Conservation (phyloP, 2,329 filamentous ascomycete species). For the Paramyrothecium sp. region DNA sequence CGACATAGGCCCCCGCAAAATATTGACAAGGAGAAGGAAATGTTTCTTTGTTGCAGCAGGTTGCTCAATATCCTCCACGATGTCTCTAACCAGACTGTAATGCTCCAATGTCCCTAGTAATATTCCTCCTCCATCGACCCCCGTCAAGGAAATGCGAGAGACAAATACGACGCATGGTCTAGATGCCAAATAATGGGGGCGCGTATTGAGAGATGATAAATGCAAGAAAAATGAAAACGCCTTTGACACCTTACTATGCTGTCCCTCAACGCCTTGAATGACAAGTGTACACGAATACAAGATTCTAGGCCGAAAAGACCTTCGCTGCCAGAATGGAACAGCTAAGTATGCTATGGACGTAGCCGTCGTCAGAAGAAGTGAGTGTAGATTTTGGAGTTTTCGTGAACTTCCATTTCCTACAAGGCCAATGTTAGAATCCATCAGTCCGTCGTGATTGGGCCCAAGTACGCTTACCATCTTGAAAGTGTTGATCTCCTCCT, state of each 20-base stretch:
- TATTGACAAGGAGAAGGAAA: background rate
- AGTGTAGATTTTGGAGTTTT: constrained; percentile 98
- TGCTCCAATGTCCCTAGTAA: background rate
- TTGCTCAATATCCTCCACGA: background rate
- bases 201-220: constrained; percentile 13
- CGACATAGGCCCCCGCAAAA: background rate
- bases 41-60: background rate
- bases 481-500: constrained; percentile 98
- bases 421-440: constrained; percentile 32
- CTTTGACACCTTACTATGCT: constrained; percentile 59
- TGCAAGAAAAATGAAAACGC: constrained; percentile 43
- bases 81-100: background rate
- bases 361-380: constrained; percentile 87
- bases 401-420: constrained; percentile 99
- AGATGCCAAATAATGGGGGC: constrained; percentile 24
- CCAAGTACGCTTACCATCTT: constrained; percentile 65
- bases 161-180: constrained; percentile 35
- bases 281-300: constrained; percentile 52
- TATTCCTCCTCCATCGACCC: background rate
- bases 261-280: constrained; percentile 51
- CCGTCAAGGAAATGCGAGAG: constrained; percentile 27
- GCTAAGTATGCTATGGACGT: constrained; percentile 14
- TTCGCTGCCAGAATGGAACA: constrained; percentile 23
- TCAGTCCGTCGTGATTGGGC: background rate
- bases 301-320: constrained; percentile 26